These are phyloP conservation scores for Blepharisma undulans DNA, from an alignment of 169 alveolate species.

Conservation along the genomic window DNA sequence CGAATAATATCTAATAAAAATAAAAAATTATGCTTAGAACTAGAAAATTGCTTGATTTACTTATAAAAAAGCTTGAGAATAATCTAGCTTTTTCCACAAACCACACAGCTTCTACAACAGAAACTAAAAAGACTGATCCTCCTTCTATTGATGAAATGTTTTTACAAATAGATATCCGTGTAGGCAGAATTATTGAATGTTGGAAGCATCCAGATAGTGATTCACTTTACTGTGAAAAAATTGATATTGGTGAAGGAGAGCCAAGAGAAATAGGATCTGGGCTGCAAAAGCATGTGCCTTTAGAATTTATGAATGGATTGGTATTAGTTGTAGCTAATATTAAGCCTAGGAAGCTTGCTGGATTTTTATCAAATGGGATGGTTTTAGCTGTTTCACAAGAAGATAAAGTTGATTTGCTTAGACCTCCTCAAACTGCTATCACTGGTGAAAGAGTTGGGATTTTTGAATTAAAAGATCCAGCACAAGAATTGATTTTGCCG, in stretches of 20 bases:
- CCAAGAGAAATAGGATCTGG: conserved; percentile 86
- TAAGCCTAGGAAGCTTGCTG: conserved; percentile 74
- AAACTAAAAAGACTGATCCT: no score
- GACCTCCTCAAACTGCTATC: conserved; percentile 58
- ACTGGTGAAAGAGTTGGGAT: conserved; percentile 75
- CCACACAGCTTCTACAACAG: no score
- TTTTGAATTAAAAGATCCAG: conserved; percentile 17
- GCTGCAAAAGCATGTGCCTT: conserved; percentile 67
- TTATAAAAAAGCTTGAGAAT: no score
- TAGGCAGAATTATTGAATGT: conserved; percentile 72
- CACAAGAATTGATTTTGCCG: conserved; percentile 23
- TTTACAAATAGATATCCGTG: conserved; percentile 80
- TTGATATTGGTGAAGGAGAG: conserved; percentile 81
- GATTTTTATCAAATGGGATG: conserved; percentile 82
- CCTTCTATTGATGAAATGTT: no score
- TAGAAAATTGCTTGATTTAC: no score
- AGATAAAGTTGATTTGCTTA: conserved; percentile 68
- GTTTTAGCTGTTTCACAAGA: conserved; percentile 64
- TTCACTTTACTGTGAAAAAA: conserved; percentile 79
- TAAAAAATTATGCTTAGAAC: no score
- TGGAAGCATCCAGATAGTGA: conserved; percentile 79
- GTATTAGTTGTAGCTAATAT: conserved; percentile 80
- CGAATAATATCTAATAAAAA: no score
- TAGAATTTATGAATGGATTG: conserved; percentile 75
- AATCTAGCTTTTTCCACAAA: no score